A percentile compares a stretch with the other conserved stretches of the same genome.
phyloP scores from a whole-genome alignment of 192 early-diverging fungal species.

The Backusella liffmaniae region DNA sequence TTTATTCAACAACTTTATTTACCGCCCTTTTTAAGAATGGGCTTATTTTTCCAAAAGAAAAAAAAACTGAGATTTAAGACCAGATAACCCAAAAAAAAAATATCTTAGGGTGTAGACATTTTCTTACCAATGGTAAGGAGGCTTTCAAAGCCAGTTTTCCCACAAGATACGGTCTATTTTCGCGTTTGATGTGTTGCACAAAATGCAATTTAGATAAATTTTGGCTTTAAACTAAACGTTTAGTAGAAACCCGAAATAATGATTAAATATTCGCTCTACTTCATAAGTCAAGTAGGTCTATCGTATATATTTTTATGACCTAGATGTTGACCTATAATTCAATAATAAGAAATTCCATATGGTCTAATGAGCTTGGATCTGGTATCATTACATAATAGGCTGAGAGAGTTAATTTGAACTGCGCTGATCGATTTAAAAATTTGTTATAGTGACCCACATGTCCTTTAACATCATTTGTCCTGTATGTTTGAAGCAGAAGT shows the following conservation, averaged over 20 bases:
- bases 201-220: background rate
- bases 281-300: background rate
- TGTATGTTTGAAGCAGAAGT: background rate
- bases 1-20: too few relatives aligned
- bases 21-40: too few relatives aligned
- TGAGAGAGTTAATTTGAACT: background rate
- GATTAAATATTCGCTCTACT: background rate
- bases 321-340: background rate
- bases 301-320: background rate
- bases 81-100: too few relatives aligned
- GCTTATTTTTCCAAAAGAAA: too few relatives aligned
- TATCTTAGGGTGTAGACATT: too few relatives aligned
- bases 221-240: background rate
- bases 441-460: background rate
- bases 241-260: background rate
- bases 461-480: background rate
- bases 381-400: background rate
- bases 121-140: background rate
- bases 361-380: background rate
- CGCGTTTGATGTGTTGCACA: background rate
- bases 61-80: too few relatives aligned
- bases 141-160: background rate
- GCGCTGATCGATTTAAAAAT: background rate
- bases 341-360: background rate
- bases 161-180: background rate